Evolutionary conservation across 1,284 basidiomycete genomes (phyloP), one percentile per base, ranked within the genome.

Genomic region (Irpex sp.): DNA sequence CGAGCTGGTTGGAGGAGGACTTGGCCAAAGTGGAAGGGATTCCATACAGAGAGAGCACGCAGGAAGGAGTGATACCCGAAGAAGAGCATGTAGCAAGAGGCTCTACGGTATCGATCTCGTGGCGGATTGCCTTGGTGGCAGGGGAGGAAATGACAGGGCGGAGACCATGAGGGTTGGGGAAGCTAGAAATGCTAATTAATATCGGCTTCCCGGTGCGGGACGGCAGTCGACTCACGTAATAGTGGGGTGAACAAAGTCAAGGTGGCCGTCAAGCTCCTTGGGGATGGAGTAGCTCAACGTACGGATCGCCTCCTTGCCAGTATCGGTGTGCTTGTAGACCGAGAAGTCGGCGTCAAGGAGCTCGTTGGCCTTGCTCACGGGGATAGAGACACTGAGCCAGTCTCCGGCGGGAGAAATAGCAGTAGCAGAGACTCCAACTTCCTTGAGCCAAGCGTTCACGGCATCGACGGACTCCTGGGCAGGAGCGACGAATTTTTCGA

Each of bases 21-120:
- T 80, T 76, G 5, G 72, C 68, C 2, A 82, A 81, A 0, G 78
- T 78, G 63, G 86, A 85, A 3, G 69, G 68, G 13, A 76, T 75
- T 9, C 82, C 83, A 71, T 88, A 88, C 49, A 87, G 68, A 3
- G 77, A 76, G 61, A 80, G 74, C 61, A 89, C 72, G 69, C 85
- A 89, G 0, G 80, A 73, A 8, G 85, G 85, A 0, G 85, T 86
- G 61, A 87, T 79, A 1, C 73, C 77, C 1, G 66, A 71, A 3
- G 70, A 68, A 66, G 85, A 87, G 21, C 64, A 68, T 17, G 62
- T 64, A 13, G 49, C 21, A 26, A 26, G 26, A 26, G 26, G 26
- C 26, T 26, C 26, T 4, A 26, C 26, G 26, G 26, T 26, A 26
- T 26, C 26, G 26, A 26, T 26, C 26, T 9, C 36, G 44, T 2